Evolutionary conservation across 768 basidiomycete genomes (phyloP).

Genomic region (Tephrocybe rancida): DNA sequence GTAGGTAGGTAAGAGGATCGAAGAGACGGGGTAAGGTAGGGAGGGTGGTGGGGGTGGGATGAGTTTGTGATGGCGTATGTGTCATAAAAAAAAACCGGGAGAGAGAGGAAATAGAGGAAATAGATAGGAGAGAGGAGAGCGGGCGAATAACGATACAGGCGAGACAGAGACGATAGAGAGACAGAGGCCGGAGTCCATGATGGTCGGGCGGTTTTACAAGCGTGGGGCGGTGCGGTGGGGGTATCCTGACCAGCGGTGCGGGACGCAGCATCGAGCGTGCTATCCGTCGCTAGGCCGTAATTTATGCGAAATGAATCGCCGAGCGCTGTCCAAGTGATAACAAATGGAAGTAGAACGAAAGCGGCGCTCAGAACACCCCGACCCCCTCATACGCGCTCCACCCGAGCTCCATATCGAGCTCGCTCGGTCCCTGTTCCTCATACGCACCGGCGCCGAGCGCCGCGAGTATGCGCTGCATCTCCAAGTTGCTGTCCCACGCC

Average conservation of each 20-base stretch:
- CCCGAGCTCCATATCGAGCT: constrained; percentile 16
- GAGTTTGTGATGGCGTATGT: too few relatives aligned
- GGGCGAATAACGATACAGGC: neutral
- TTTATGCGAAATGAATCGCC: too few relatives aligned
- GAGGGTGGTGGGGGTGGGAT: too few relatives aligned
- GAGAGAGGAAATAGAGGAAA: constrained; percentile 9
- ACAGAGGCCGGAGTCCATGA: too few relatives aligned
- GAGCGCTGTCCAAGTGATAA: neutral
- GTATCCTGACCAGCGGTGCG: too few relatives aligned
- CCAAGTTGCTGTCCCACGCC: constrained; percentile 16
- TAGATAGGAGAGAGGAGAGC: constrained; percentile 4
- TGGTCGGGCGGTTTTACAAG: too few relatives aligned
- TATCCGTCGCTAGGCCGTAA: too few relatives aligned
- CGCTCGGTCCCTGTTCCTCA: constrained; percentile 5
- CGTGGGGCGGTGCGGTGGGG: too few relatives aligned
- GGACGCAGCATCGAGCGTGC: too few relatives aligned
- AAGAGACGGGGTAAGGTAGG: neutral
- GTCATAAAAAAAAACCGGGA: neutral
- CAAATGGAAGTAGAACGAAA: too few relatives aligned
- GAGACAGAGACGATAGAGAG: neutral
- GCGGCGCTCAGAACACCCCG: constrained; percentile 13
- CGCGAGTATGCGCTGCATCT: constrained; percentile 22
- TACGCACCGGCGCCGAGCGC: constrained; percentile 12
- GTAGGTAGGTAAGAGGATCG: neutral
- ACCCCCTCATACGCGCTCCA: constrained; percentile 9